phyloP scores from a whole-genome alignment of 2,329 filamentous ascomycete species.

The Aspergillus versicolor region DNA sequence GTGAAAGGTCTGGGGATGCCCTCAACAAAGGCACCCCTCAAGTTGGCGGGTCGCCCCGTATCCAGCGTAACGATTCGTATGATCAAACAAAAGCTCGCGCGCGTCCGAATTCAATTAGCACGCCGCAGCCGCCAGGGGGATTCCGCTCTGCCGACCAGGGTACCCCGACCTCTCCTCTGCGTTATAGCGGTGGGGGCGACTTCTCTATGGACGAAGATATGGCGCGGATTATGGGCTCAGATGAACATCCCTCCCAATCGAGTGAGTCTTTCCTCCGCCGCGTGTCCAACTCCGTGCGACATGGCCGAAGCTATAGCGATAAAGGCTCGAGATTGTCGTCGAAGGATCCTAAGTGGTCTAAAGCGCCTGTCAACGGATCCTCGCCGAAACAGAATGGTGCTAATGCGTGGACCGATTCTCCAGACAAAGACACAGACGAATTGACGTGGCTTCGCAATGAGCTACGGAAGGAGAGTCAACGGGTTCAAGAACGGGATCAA shows the following conservation, averaged over 20 bases:
- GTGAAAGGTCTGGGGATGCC: constrained; percentile 31
- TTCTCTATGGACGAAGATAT: constrained; percentile 97
- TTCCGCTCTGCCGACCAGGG: constrained; percentile 46
- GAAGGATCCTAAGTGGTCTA: constrained; percentile 68
- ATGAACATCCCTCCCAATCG: constrained; percentile 55
- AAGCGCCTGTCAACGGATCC: constrained; percentile 59
- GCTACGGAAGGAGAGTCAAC: constrained; percentile 77
- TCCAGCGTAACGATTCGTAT: constrained; percentile 50
- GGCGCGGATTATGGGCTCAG: constrained; percentile 78
- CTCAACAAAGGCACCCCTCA: constrained; percentile 44
- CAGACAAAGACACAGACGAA: constrained; percentile 56
- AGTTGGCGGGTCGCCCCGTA: constrained; percentile 44
- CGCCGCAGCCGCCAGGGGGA: constrained; percentile 37
- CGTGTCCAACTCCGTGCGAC: constrained; percentile 90
- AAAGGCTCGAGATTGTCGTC: constrained; percentile 57
- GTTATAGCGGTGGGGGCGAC: constrained; percentile 76
- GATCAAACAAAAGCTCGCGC: constrained; percentile 24
- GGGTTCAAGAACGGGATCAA: constrained; percentile 81
- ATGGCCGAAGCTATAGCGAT: constrained; percentile 84
- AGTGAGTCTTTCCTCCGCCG: constrained; percentile 79
- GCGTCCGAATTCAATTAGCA: constrained; percentile 52
- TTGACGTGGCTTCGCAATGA: constrained; percentile 66
- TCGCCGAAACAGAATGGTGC: constrained; percentile 61
- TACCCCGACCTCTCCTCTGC: constrained; percentile 65
- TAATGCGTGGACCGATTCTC: constrained; percentile 67